Percentiles rank a stretch among this genome's conserved stretches.
phyloP scores from a whole-genome alignment of 2,329 filamentous ascomycete genomes.

The Fusarium sp. region DNA sequence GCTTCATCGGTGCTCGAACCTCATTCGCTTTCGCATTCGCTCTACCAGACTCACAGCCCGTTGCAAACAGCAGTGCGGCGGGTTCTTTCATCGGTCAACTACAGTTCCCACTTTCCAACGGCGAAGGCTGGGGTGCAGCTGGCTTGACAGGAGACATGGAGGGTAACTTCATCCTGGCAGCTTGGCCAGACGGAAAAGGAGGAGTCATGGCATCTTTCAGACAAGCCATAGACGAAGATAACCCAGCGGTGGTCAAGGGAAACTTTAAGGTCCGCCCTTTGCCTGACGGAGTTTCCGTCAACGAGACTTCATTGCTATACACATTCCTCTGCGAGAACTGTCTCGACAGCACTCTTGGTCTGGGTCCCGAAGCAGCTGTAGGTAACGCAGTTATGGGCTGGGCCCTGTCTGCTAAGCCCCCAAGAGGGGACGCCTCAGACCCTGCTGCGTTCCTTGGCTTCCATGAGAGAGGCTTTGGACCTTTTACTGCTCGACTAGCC shows the following conservation, averaged over 20 bases:
- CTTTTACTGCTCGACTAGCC: background rate
- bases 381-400: conserved; percentile 16
- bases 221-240: conserved; percentile 16
- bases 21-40: conserved; percentile 1
- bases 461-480: background rate
- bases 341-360: background rate
- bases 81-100: conserved; percentile 8
- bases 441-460: conserved; percentile 4
- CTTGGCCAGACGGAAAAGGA: conserved; percentile 12
- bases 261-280: conserved; percentile 11
- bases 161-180: conserved; percentile 10
- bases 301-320: background rate
- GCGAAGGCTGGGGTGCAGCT: conserved; percentile 10
- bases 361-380: background rate
- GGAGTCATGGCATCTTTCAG: conserved; percentile 15
- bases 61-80: background rate
- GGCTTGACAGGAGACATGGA: conserved; percentile 16
- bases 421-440: background rate
- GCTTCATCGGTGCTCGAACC: background rate
- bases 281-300: conserved; percentile 7
- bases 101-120: background rate
- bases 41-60: background rate
- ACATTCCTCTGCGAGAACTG: conserved; percentile 19
- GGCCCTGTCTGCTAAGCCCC: background rate
- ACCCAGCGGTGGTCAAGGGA: background rate